Evolutionary conservation across 257 asterid genomes (phyloP).

Genomic region (Plantago elongata): DNA sequence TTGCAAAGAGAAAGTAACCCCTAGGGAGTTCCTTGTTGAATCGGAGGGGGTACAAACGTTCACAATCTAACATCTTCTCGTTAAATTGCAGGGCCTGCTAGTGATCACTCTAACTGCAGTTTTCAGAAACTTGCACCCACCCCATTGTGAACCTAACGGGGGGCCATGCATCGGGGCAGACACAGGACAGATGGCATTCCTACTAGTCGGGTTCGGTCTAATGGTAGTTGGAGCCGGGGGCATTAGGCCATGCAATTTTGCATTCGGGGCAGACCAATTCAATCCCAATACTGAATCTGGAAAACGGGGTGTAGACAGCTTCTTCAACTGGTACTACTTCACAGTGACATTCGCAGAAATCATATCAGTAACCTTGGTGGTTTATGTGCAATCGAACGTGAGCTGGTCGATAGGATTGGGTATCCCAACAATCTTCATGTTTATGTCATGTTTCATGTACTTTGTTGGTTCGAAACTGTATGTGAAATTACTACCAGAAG

Average conservation of each 20-base stretch:
- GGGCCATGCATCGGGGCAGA: constrained; percentile 39
- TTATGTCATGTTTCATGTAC: constrained; percentile 42
- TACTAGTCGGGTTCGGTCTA: constrained; percentile 52
- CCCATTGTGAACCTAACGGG: constrained; percentile 30
- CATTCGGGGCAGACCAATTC: constrained; percentile 85
- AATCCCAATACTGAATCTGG: constrained; percentile 63
- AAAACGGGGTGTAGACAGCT: constrained; percentile 57
- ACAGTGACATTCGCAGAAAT: constrained; percentile 58
- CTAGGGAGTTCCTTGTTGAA: too few relatives aligned
- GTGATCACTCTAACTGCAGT: constrained; percentile 53
- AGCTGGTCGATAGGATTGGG: constrained; percentile 72
- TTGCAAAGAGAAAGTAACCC: too few relatives aligned
- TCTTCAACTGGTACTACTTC: constrained; percentile 84
- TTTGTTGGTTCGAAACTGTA: constrained; percentile 48
- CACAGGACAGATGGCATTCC: constrained; percentile 52
- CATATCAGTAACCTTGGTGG: constrained; percentile 59
- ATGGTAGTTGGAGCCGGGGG: constrained; percentile 73
- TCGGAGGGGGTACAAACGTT: too few relatives aligned
- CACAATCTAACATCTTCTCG: background rate
- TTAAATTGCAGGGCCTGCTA: constrained; percentile 38
- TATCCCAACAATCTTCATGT: constrained; percentile 56
- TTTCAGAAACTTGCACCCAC: constrained; percentile 60
- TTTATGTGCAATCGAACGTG: constrained; percentile 62
- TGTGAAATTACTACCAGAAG: constrained; percentile 72
- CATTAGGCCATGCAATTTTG: constrained; percentile 75